A percentile compares a stretch with the other conserved stretches of the same genome.
Evolutionary conservation across 179 eudicot species (phyloP).

Genomic region (Silene vulgaris): DNA sequence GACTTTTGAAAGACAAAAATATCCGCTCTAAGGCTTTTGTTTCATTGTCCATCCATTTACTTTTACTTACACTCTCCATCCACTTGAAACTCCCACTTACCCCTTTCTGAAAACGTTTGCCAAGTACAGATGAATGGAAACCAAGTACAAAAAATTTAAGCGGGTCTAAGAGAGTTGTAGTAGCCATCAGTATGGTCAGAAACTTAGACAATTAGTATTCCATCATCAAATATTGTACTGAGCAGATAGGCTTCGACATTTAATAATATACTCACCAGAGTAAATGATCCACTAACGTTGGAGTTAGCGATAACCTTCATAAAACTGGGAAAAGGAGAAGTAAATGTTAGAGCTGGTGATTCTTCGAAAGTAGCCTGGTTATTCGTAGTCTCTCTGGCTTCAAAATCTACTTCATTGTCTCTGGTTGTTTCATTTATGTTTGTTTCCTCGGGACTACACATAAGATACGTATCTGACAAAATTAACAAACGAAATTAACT

Average conservation of each 20-base stretch:
- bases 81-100: too few species aligned
- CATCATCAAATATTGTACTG: background rate
- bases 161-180: background rate
- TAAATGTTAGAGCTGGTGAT: constrained; percentile 44
- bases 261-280: constrained; percentile 52
- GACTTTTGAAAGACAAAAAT: too few species aligned
- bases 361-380: constrained; percentile 55
- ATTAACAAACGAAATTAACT: constrained; percentile 11
- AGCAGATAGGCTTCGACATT: background rate
- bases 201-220: background rate
- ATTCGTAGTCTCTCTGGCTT: constrained; percentile 38
- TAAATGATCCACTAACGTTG: constrained; percentile 56
- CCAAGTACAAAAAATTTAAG: background rate
- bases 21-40: too few species aligned
- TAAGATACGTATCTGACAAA: constrained; percentile 28
- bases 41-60: too few species aligned
- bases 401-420: constrained; percentile 33
- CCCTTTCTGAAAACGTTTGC: too few species aligned
- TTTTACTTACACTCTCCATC: too few species aligned
- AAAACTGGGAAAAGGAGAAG: constrained; percentile 65
- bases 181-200: background rate
- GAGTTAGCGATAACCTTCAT: constrained; percentile 65
- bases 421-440: constrained; percentile 26
- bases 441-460: constrained; percentile 25
- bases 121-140: background rate